Evolutionary conservation across 768 basidiomycete species (phyloP).

Genomic region (Suillus lakei): DNA sequence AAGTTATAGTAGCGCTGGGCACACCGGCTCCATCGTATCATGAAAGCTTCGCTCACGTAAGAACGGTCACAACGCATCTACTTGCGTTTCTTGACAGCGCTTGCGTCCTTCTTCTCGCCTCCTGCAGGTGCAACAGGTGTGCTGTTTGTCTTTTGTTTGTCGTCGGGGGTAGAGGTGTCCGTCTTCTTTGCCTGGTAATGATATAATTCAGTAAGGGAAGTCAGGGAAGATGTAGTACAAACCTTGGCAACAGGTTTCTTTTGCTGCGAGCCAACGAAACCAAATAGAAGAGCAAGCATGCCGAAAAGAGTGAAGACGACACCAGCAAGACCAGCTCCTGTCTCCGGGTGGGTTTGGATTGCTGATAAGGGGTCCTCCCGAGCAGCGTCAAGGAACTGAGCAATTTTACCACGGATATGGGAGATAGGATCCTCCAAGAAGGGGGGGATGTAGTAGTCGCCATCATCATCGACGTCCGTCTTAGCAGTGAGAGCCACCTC

Average conservation of each 20-base stretch:
- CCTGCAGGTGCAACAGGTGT: slow-evolving; percentile 75
- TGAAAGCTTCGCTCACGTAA: neutral
- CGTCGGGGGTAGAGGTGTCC: slow-evolving; percentile 64
- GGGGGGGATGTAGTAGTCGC: slow-evolving; percentile 44
- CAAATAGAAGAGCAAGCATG: slow-evolving; percentile 80
- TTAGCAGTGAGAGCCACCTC: slow-evolving; percentile 61
- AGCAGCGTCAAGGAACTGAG: slow-evolving; percentile 80
- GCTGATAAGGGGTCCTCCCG: slow-evolving; percentile 79
- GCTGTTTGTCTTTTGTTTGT: slow-evolving; percentile 66
- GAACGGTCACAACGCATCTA: slow-evolving; percentile 32
- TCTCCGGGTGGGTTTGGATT: slow-evolving; percentile 88
- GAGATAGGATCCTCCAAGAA: slow-evolving; percentile 65
- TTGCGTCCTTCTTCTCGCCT: slow-evolving; percentile 75
- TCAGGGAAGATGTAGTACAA: slow-evolving; percentile 18
- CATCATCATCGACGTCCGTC: slow-evolving; percentile 52
- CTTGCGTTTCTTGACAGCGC: slow-evolving; percentile 75
- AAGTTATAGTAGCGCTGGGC: neutral
- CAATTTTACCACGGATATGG: slow-evolving; percentile 69
- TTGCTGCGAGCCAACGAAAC: slow-evolving; percentile 74
- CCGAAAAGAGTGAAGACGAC: slow-evolving; percentile 81
- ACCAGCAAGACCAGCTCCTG: slow-evolving; percentile 76
- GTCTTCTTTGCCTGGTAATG: slow-evolving; percentile 75
- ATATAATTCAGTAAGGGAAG: neutral
- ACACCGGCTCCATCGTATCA: neutral
- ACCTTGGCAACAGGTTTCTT: slow-evolving; percentile 78